These are phyloP conservation scores for Diophrys appendiculata DNA, from an alignment of 73 alveolate genomes.

Conservation along the genomic window DNA sequence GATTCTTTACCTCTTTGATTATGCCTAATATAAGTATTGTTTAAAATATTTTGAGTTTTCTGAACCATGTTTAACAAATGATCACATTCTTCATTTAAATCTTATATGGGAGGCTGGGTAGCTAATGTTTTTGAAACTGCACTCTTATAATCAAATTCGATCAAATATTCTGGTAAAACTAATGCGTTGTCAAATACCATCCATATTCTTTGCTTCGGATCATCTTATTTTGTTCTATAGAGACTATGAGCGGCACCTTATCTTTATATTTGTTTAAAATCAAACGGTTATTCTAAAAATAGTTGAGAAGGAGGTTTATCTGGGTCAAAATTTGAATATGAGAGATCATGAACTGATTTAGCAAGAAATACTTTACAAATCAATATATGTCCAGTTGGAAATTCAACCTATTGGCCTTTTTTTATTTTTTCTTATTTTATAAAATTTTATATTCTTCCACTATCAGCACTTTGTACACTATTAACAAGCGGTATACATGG, in stretches of 20 bases:
- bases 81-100: slow-evolving; percentile 35
- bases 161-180: slow-evolving; percentile 80
- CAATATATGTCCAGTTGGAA: slow-evolving; percentile 72
- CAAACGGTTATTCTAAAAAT: slow-evolving; percentile 63
- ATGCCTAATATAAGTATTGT: slow-evolving; percentile 40
- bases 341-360: slow-evolving; percentile 66
- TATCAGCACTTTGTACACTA: slow-evolving; percentile 74
- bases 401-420: too few relatives aligned
- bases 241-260: slow-evolving; percentile 58
- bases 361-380: slow-evolving; percentile 78
- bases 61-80: slow-evolving; percentile 7
- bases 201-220: slow-evolving; percentile 76
- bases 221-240: slow-evolving; percentile 72
- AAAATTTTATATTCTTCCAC: slow-evolving; percentile 56
- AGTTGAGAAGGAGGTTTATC: slow-evolving; percentile 66
- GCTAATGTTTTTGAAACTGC: not conserved
- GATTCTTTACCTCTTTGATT: not conserved
- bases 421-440: slow-evolving; percentile 45
- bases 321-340: slow-evolving; percentile 59
- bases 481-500: slow-evolving; percentile 68
- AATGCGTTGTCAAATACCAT: slow-evolving; percentile 77
- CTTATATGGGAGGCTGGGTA: not conserved
- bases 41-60: slow-evolving; percentile 21
- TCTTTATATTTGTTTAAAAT: slow-evolving; percentile 17
- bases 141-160: slow-evolving; percentile 74